Evolutionary conservation across 164 flowering plant species (phyloP).

Genomic region (Nymphaea thermarum): DNA sequence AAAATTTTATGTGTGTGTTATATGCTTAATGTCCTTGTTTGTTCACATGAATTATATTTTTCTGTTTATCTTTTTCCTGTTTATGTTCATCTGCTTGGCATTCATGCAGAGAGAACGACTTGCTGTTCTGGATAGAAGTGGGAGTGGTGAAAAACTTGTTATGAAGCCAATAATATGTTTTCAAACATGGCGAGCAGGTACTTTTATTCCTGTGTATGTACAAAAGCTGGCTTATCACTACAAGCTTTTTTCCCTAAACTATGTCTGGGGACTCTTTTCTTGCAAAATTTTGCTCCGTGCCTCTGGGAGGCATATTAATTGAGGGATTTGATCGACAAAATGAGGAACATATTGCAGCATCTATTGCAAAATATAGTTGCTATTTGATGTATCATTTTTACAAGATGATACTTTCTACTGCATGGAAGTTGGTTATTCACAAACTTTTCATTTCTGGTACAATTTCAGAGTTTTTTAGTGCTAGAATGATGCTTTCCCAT

Average conservation of each 20-base stretch:
- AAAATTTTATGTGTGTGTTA: too few relatives aligned
- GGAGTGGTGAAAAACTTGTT: conserved; percentile 38
- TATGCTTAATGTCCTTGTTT: not conserved
- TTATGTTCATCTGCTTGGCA: not conserved
- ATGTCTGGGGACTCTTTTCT: not conserved
- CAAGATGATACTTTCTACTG: not conserved
- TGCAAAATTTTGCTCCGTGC: not conserved
- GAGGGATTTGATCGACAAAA: not conserved
- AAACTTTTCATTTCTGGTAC: not conserved
- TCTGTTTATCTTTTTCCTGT: not conserved
- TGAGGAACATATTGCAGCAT: not conserved
- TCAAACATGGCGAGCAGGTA: conserved; percentile 95
- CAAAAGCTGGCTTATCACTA: not conserved
- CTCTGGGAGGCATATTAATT: too few relatives aligned
- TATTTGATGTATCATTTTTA: not conserved
- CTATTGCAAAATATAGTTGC: not conserved
- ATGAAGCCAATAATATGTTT: conserved; percentile 75
- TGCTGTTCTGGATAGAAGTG: conserved; percentile 37
- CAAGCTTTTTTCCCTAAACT: not conserved
- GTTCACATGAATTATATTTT: not conserved
- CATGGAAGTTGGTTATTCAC: not conserved
- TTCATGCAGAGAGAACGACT: conserved; percentile 64
- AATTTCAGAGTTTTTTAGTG: not conserved
- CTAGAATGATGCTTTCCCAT: not conserved
- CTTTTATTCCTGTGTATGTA: conserved; percentile 1